Evolutionary conservation across 2,329 filamentous ascomycete species (phyloP).

Genomic region (Onygenales sp.): DNA sequence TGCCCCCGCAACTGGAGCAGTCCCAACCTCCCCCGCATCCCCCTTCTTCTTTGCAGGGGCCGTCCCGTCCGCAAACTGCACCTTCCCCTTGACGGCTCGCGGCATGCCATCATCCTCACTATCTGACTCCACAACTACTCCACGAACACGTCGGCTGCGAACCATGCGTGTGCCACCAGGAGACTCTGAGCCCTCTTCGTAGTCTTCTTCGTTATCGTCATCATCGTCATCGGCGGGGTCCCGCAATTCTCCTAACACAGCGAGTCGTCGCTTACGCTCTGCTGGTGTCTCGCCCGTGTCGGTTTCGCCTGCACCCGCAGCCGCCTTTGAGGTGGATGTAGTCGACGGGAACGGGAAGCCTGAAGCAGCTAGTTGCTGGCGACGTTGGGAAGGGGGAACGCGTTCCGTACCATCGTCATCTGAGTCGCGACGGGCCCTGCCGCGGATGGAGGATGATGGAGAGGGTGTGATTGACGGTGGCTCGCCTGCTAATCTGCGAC

Average conservation of each 20-base stretch:
- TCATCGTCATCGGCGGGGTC: conserved; percentile 21
- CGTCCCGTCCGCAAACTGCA: conserved; percentile 26
- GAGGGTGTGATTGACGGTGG: conserved; percentile 14
- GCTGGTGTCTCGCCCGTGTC: conserved; percentile 36
- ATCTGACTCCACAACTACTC: conserved; percentile 13
- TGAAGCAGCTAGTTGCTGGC: conserved; percentile 5
- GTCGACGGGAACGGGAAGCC: not conserved
- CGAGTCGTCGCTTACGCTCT: conserved; percentile 37
- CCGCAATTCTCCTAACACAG: conserved; percentile 29
- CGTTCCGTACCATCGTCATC: conserved; percentile 36
- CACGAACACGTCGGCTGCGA: conserved; percentile 17
- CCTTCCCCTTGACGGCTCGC: conserved; percentile 17
- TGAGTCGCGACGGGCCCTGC: conserved; percentile 21
- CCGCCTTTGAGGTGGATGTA: not conserved
- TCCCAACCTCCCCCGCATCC: conserved; percentile 8
- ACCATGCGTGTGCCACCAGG: conserved; percentile 4
- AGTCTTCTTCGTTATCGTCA: conserved; percentile 6
- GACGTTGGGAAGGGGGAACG: conserved; percentile 26
- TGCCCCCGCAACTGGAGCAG: not conserved
- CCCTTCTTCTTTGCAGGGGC: conserved; percentile 17
- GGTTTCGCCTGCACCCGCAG: not conserved
- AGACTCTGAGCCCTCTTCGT: conserved; percentile 11
- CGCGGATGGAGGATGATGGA: conserved; percentile 6
- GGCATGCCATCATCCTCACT: conserved; percentile 19
- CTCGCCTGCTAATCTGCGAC: conserved; percentile 22